Conservation (phyloP, 352 stramenopile species). For the Nothophytophthora sp. region DNA sequence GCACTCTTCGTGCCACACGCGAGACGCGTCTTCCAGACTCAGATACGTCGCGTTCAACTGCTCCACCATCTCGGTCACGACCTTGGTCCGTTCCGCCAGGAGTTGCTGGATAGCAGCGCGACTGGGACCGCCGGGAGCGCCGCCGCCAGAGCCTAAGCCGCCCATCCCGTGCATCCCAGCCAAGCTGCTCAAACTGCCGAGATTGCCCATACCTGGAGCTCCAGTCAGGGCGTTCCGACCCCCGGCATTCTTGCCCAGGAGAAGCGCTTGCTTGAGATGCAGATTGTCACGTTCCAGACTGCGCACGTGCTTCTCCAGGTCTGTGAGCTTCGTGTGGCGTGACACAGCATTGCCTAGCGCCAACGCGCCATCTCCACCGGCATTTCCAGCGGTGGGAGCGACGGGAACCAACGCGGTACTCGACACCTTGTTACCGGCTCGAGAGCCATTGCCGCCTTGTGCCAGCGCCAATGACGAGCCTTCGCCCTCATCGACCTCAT, state of each 20-base stretch:
- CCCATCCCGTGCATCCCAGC: slow-evolving; percentile 10
- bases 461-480: too few relatives aligned
- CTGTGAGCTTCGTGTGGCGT: slow-evolving; percentile 76
- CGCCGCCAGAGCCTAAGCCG: not conserved
- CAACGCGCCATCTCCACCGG: slow-evolving; percentile 4
- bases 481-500: slow-evolving; percentile 7
- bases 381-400: slow-evolving; percentile 5
- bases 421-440: slow-evolving; percentile 7
- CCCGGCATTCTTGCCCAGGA: slow-evolving; percentile 57
- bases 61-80: slow-evolving; percentile 84
- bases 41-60: slow-evolving; percentile 70
- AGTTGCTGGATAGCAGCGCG: slow-evolving; percentile 50
- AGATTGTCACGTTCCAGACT: slow-evolving; percentile 73
- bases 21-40: slow-evolving; percentile 62
- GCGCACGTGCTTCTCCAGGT: slow-evolving; percentile 73
- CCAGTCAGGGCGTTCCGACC: slow-evolving; percentile 5
- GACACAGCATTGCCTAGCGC: slow-evolving; percentile 33
- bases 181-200: slow-evolving; percentile 28
- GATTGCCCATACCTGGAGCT: slow-evolving; percentile 29
- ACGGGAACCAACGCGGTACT: not conserved
- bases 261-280: slow-evolving; percentile 73
- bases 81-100: slow-evolving; percentile 66
- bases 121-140: slow-evolving; percentile 9
- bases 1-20: slow-evolving; percentile 78
- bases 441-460: not conserved